phyloP scores from a whole-genome alignment of 306 rosid species.

The Leucaena leucocephala region DNA sequence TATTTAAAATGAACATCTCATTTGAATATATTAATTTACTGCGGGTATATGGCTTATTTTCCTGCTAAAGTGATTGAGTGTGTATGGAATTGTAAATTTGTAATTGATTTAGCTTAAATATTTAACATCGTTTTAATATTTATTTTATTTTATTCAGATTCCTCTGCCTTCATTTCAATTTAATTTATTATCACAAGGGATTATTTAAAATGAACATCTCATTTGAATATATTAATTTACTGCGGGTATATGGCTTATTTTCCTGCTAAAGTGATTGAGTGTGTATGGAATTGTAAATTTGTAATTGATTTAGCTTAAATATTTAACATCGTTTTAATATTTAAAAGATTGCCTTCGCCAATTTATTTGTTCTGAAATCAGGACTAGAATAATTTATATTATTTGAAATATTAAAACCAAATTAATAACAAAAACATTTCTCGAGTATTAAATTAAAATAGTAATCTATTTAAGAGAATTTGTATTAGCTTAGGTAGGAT shows the following conservation, averaged over 20 bases:
- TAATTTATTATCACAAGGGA: not conserved
- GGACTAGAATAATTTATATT: not conserved
- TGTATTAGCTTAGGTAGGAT: not conserved
- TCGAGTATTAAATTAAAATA: too few species aligned
- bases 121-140: not conserved
- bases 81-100: too few species aligned
- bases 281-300: too few species aligned
- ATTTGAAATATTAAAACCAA: not conserved
- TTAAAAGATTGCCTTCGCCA: not conserved
- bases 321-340: not conserved
- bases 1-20: not conserved
- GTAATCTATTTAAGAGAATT: not conserved
- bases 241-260: not conserved
- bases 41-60: not conserved
- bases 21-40: not conserved
- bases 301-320: not conserved
- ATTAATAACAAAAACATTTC: not conserved
- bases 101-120: not conserved
- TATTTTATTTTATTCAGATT: not conserved
- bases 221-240: not conserved
- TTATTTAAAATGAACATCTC: not conserved
- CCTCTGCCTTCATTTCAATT: not conserved
- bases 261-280: not conserved
- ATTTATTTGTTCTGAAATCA: not conserved
- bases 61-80: not conserved